Conservation (phyloP, 1,284 basidiomycete genomes). For the Neonothopanus nambi region DNA sequence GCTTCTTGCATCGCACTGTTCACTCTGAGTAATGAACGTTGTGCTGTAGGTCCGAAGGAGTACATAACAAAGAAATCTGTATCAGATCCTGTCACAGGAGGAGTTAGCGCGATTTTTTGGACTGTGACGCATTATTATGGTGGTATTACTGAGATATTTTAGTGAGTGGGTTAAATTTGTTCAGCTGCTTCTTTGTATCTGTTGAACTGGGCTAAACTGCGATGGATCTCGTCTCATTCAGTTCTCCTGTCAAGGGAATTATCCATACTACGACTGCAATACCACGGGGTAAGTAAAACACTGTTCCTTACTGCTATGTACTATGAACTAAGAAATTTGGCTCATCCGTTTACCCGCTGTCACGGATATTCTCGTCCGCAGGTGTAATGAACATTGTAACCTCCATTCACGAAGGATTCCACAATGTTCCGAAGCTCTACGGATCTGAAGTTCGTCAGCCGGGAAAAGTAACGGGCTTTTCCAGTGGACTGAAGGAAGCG, state of each 20-base stretch:
- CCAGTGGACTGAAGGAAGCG: slow-evolving; percentile 46
- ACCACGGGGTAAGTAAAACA: slow-evolving; percentile 30
- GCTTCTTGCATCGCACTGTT: slow-evolving; percentile 1
- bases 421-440: slow-evolving; percentile 45
- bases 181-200: background rate
- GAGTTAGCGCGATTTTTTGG: slow-evolving; percentile 49
- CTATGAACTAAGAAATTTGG: no score
- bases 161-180: slow-evolving; percentile 5
- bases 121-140: slow-evolving; percentile 48
- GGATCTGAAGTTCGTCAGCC: slow-evolving; percentile 41
- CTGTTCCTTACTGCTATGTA: no score
- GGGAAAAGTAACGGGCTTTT: slow-evolving; percentile 42
- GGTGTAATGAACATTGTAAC: slow-evolving; percentile 45
- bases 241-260: slow-evolving; percentile 41
- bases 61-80: slow-evolving; percentile 43
- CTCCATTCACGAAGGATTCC: slow-evolving; percentile 46
- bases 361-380: slow-evolving; percentile 19
- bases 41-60: slow-evolving; percentile 48
- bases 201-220: background rate
- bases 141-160: slow-evolving; percentile 25
- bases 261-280: slow-evolving; percentile 46
- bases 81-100: slow-evolving; percentile 46
- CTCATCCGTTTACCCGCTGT: no score
- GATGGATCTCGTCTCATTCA: slow-evolving; percentile 13
- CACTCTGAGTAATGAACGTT: background rate